Base-by-base conservation (phyloP, 163 green algal species). In the Botryococcus braunii region DNA sequence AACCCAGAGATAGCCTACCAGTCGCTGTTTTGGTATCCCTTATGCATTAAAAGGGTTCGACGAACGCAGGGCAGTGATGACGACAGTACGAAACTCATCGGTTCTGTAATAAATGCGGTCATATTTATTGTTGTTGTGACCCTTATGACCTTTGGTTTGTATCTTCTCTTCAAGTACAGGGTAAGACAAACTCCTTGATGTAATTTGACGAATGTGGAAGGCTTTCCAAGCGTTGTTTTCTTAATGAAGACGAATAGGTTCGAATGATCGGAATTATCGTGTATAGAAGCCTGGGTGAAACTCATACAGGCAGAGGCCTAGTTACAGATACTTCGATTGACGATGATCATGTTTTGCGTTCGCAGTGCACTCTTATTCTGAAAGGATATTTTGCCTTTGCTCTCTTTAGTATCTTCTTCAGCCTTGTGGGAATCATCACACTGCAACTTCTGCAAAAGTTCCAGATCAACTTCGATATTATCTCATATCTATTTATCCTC, bases 381-480 rank as follows among this genome's bases (percentile, higher is more conserved):
- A 96, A 90, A 56, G 86, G 62, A 4, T 99, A 98, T 84, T 96
- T 99, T 89, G 88, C 74, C 1, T 96, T 98, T 74, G 83, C 90
- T 0, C 84, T 89, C 58, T 94, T 98, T 69, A 85, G 83, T 77
- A 91, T 98, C 49, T 96, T 98, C 77, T 97, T 96, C 75, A 78
- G 95, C 43, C 73, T 99, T 43, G 86, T 82, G 3, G 88, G 88
- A 9, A 70, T 85, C 4, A 74, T 95, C 6, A 34, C 79, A 13
- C 64, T 95, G 37, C 65, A 90, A 70, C 66, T 97, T 8, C 65
- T 96, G 37, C 76, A 89, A 66, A 81, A 56, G 3, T 61, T 29
- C 17, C 38, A 77, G 34, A 69, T 95, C 21, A 76, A 85, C 63
- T 69, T 94, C 17, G 91, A 99, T 69, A 75, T 85, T 8, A 78